Percentiles rank a stretch among this genome's conserved stretches.
These are phyloP conservation scores for Kodamaea hsintzibuensis DNA, from an alignment of 805 yeast genomes.

Conservation along the genomic window DNA sequence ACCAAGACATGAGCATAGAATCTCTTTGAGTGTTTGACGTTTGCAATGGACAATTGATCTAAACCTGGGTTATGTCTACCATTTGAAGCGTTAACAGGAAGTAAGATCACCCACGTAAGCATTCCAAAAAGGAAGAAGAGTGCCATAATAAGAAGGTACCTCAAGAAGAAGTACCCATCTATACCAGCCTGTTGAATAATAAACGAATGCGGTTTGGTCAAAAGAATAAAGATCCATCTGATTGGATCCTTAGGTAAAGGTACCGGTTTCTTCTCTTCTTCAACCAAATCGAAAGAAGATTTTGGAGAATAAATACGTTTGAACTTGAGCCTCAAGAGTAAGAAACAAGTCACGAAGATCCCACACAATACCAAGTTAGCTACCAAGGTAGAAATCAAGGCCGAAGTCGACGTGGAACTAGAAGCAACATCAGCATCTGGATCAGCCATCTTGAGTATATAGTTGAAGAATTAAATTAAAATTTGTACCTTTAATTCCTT, in stretches of 20 bases:
- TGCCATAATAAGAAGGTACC: slow-evolving; percentile 67
- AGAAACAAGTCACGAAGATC: slow-evolving; percentile 58
- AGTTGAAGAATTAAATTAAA: not conserved
- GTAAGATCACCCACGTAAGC: slow-evolving; percentile 61
- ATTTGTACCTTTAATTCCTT: not conserved
- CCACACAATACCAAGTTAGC: slow-evolving; percentile 69
- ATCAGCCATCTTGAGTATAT: slow-evolving; percentile 3
- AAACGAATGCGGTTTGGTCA: slow-evolving; percentile 69
- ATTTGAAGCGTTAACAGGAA: slow-evolving; percentile 80
- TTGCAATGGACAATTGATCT: slow-evolving; percentile 75
- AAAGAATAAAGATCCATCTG: slow-evolving; percentile 67
- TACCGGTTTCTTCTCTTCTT: slow-evolving; percentile 65
- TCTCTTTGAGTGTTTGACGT: slow-evolving; percentile 58
- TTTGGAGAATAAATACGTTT: slow-evolving; percentile 85
- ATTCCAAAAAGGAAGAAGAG: slow-evolving; percentile 46
- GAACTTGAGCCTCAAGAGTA: slow-evolving; percentile 64
- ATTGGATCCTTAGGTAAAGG: slow-evolving; percentile 70
- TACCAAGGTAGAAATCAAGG: slow-evolving; percentile 70
- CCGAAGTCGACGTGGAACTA: slow-evolving; percentile 60
- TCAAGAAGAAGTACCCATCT: slow-evolving; percentile 89
- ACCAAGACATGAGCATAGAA: slow-evolving; percentile 86
- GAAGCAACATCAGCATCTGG: slow-evolving; percentile 16
- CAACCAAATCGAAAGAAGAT: slow-evolving; percentile 58
- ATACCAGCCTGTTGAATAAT: slow-evolving; percentile 84
- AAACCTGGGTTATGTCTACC: slow-evolving; percentile 67